Evolutionary conservation across 2,329 filamentous ascomycete genomes (phyloP).

Genomic region (Fusarium vanettenii): DNA sequence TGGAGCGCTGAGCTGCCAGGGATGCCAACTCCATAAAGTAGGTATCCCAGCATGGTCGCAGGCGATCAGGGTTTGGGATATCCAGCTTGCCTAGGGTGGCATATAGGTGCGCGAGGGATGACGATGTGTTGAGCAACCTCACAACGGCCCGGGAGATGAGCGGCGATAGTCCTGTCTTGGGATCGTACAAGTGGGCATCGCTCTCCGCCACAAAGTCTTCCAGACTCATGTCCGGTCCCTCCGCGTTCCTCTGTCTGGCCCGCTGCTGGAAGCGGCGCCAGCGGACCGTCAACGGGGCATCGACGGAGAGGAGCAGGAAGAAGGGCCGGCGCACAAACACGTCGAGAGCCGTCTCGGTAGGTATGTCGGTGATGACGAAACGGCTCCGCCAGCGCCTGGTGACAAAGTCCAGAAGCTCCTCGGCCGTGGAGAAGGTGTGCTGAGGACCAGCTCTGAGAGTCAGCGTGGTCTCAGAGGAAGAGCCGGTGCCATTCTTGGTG

Average conservation of each 20-base stretch:
- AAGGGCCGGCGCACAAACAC: slow-evolving; percentile 84
- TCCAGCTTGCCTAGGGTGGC: slow-evolving; percentile 78
- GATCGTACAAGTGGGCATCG: slow-evolving; percentile 82
- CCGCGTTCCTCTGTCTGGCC: slow-evolving; percentile 29
- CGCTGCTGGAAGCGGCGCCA: slow-evolving; percentile 78
- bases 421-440: slow-evolving; percentile 68
- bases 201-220: slow-evolving; percentile 68
- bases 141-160: slow-evolving; percentile 86
- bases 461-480: slow-evolving; percentile 41
- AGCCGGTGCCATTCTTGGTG: slow-evolving; percentile 40
- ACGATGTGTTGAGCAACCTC: slow-evolving; percentile 86
- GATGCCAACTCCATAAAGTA: slow-evolving; percentile 99
- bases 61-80: slow-evolving; percentile 79
- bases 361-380: slow-evolving; percentile 89
- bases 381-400: slow-evolving; percentile 84
- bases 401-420: slow-evolving; percentile 83
- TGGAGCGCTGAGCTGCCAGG: slow-evolving; percentile 88
- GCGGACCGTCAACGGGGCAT: slow-evolving; percentile 86
- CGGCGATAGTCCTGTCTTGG: slow-evolving; percentile 73
- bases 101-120: slow-evolving; percentile 77
- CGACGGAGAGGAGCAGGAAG: slow-evolving; percentile 91
- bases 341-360: slow-evolving; percentile 78
- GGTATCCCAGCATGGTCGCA: slow-evolving; percentile 93
- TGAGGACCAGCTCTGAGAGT: slow-evolving; percentile 40
- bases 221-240: slow-evolving; percentile 53